These are phyloP conservation scores for Cokeromyces recurvatus DNA, from an alignment of 371 early-diverging fungal genomes.

Conservation along the genomic window DNA sequence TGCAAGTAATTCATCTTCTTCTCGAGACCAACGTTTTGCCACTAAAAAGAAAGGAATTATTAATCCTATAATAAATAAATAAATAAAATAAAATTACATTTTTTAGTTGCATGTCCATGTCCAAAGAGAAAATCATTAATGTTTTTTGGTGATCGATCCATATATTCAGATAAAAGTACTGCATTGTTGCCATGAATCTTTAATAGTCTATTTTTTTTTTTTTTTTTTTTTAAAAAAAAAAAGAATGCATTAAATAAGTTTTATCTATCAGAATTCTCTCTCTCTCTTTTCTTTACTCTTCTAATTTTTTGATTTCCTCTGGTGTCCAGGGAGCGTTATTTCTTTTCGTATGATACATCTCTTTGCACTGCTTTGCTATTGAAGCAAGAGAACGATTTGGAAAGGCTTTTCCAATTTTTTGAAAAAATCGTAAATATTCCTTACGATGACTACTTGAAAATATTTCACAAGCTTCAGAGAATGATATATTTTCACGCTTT, in stretches of 20 bases:
- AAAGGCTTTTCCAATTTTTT: conserved; percentile 13
- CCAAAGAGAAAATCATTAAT: conserved; percentile 4
- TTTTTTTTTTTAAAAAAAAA: too few species aligned
- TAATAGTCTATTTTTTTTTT: conserved; percentile 5
- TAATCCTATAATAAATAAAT: not conserved
- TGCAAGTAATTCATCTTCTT: conserved; percentile 5
- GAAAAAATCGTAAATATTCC: conserved; percentile 2
- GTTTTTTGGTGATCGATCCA: conserved; percentile 9
- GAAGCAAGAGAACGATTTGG: conserved; percentile 10
- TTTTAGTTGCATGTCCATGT: not conserved
- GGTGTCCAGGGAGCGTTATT: conserved; percentile 3
- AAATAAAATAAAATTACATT: not conserved
- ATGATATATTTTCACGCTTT: conserved; percentile 8
- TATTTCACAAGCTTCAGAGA: conserved; percentile 8
- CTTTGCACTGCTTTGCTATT: not conserved
- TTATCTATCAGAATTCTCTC: too few species aligned
- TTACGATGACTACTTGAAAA: not conserved
- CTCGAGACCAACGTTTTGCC: conserved; percentile 8
- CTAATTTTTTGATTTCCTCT: conserved; percentile 11
- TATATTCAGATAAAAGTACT: not conserved
- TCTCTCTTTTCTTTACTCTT: conserved; percentile 2
- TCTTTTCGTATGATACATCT: conserved; percentile 8
- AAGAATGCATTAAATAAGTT: too few species aligned
- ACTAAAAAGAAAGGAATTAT: not conserved
- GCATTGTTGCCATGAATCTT: conserved; percentile 6